phyloP scores from a whole-genome alignment of 2,329 filamentous ascomycete species.

The Chaetomium globosum region DNA sequence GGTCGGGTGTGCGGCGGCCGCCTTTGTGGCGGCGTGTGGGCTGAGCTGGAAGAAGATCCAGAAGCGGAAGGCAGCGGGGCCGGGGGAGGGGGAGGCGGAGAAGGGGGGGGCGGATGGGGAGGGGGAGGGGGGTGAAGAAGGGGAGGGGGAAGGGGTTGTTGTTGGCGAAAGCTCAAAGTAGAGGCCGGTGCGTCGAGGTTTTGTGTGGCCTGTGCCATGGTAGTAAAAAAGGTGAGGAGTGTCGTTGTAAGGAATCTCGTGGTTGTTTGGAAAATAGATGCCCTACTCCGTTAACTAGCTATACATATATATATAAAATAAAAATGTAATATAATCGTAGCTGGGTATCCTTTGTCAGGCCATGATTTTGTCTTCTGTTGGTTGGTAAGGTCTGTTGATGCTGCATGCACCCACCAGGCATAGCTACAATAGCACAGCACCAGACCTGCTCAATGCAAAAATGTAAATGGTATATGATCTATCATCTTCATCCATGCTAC shows the following conservation, averaged over 20 bases:
- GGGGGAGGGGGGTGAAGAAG: neutral
- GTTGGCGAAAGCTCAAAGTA: neutral
- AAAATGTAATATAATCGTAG: neutral
- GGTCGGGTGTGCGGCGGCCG: conserved; percentile 50
- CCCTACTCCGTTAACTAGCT: conserved; percentile 9
- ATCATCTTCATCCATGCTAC: neutral
- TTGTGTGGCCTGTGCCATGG: neutral
- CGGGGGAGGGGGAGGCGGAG: conserved; percentile 20
- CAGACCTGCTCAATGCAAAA: neutral
- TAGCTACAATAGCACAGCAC: neutral
- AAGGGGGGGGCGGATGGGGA: neutral
- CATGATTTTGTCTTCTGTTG: too few relatives aligned
- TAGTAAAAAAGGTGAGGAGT: neutral
- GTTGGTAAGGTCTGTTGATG: neutral
- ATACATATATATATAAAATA: neutral
- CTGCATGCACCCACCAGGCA: neutral
- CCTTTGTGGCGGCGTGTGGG: conserved; percentile 50
- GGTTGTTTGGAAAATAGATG: conserved; percentile 3
- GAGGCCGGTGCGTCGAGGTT: neutral
- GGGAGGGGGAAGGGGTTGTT: neutral
- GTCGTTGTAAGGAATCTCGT: neutral
- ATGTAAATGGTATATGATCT: neutral
- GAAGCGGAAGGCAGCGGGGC: conserved; percentile 38
- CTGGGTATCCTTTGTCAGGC: neutral
- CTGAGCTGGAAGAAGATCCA: conserved; percentile 60